Conservation (phyloP, 176 grass and related monocot genomes). For the Dendrocalamus sinicus region DNA sequence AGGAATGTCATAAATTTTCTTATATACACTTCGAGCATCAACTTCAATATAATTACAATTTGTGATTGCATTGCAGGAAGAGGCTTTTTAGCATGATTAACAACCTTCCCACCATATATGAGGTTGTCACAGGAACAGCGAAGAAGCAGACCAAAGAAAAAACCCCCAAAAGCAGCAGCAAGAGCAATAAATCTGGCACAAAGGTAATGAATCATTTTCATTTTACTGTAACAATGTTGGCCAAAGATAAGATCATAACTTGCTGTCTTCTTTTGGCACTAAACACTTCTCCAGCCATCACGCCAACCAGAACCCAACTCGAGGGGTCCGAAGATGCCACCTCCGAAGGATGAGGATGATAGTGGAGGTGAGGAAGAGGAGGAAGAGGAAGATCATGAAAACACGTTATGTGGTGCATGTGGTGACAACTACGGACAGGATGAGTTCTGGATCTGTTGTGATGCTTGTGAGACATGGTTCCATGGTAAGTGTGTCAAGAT, state of each 20-base stretch:
- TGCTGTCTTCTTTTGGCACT: constrained; percentile 27
- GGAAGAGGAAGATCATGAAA: constrained; percentile 84
- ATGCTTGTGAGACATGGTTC: constrained; percentile 91
- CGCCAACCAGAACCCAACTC: constrained; percentile 55
- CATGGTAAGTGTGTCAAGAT: constrained; percentile 96
- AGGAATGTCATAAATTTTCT: constrained; percentile 9
- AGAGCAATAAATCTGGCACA: constrained; percentile 74
- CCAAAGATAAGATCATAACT: constrained; percentile 18
- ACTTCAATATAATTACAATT: background rate
- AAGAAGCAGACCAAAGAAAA: constrained; percentile 94
- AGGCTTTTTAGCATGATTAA: constrained; percentile 93
- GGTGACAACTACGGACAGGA: constrained; percentile 84
- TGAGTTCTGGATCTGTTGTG: constrained; percentile 98
- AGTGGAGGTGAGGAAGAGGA: constrained; percentile 81
- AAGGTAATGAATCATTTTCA: constrained; percentile 56
- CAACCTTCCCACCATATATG: constrained; percentile 93
- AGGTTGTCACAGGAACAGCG: constrained; percentile 82
- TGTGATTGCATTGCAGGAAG: constrained; percentile 68
- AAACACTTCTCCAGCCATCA: constrained; percentile 39
- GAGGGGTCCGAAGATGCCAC: constrained; percentile 67
- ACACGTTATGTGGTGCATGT: constrained; percentile 81
- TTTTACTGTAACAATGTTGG: constrained; percentile 29
- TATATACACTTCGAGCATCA: background rate
- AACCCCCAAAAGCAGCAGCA: constrained; percentile 70
- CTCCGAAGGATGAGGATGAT: constrained; percentile 70